Evolutionary conservation across 2,329 filamentous ascomycete species (phyloP).

Genomic region (Pseudocercospora crystallina): DNA sequence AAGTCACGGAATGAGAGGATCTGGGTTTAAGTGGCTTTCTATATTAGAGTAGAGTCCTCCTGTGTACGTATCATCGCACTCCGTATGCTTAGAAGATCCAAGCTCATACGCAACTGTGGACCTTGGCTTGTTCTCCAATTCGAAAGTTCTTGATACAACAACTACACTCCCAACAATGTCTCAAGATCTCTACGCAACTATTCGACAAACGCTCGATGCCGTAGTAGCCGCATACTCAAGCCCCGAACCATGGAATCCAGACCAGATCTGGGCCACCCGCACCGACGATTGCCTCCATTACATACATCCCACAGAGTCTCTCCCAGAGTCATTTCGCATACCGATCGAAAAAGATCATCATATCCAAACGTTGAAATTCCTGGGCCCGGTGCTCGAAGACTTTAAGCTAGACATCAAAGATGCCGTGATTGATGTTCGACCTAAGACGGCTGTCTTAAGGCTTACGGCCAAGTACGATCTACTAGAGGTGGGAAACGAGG

Average conservation of each 20-base stretch:
- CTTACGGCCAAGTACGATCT: background rate
- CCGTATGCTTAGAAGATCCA: no score
- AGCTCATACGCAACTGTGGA: background rate
- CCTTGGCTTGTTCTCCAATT: background rate
- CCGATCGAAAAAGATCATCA: background rate
- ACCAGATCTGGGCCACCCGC: slow-evolving; percentile 4
- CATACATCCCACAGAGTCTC: background rate
- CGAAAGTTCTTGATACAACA: background rate
- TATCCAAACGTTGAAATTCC: background rate
- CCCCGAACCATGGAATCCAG: slow-evolving; percentile 1
- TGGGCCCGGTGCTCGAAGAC: background rate
- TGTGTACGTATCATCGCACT: no score
- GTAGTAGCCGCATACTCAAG: slow-evolving; percentile 4
- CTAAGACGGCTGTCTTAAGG: background rate
- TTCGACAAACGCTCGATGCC: background rate
- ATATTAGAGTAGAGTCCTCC: no score
- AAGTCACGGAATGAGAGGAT: no score
- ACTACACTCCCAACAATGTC: slow-evolving; percentile 1
- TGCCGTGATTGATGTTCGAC: background rate
- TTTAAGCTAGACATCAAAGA: background rate
- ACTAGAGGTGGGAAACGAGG: background rate
- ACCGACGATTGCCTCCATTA: slow-evolving; percentile 1
- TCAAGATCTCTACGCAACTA: slow-evolving; percentile 2
- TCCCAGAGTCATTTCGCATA: background rate
- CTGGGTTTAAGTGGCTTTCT: no score